Conservation (phyloP, 2,329 filamentous ascomycete genomes). For the Daldinia sp. region DNA sequence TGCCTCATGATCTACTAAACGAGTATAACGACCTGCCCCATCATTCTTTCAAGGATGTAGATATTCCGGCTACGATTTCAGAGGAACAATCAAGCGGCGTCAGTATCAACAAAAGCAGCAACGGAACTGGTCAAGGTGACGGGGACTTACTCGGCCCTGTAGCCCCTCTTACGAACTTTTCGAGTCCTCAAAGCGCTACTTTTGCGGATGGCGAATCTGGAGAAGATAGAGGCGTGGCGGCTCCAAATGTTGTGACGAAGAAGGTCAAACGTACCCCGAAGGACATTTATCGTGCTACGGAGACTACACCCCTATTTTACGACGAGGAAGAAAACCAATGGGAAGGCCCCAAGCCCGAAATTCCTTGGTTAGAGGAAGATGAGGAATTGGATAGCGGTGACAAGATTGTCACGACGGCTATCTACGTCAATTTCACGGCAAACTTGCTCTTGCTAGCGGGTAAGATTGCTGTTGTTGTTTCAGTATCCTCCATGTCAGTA, state of each 20-base stretch:
- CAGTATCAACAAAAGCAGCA: conserved; percentile 27
- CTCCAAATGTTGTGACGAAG: conserved; percentile 44
- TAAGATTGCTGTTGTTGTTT: conserved; percentile 79
- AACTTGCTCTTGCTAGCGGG: conserved; percentile 78
- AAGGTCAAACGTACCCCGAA: conserved; percentile 82
- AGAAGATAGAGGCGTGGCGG: conserved; percentile 19
- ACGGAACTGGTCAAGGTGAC: background rate
- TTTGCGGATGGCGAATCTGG: conserved; percentile 7
- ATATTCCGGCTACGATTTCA: conserved; percentile 77
- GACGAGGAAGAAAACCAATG: conserved; percentile 52
- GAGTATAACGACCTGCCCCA: conserved; percentile 77
- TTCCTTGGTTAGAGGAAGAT: conserved; percentile 76
- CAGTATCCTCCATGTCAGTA: conserved; percentile 83
- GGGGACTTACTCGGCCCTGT: conserved; percentile 1
- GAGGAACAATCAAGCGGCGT: conserved; percentile 65
- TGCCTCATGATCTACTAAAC: conserved; percentile 91
- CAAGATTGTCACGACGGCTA: conserved; percentile 82
- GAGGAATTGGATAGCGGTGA: conserved; percentile 75
- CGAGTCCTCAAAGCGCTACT: conserved; percentile 10
- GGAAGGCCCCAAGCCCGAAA: conserved; percentile 59
- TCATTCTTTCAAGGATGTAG: conserved; percentile 61
- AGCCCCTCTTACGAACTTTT: conserved; percentile 16
- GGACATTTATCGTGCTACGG: conserved; percentile 81
- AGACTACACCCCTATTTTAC: conserved; percentile 71
- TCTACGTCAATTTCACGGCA: conserved; percentile 84